A percentile compares a stretch with the other conserved stretches of the same genome.
Evolutionary conservation across 2,329 filamentous ascomycete genomes (phyloP).

Genomic region (Coniochaeta sp.): DNA sequence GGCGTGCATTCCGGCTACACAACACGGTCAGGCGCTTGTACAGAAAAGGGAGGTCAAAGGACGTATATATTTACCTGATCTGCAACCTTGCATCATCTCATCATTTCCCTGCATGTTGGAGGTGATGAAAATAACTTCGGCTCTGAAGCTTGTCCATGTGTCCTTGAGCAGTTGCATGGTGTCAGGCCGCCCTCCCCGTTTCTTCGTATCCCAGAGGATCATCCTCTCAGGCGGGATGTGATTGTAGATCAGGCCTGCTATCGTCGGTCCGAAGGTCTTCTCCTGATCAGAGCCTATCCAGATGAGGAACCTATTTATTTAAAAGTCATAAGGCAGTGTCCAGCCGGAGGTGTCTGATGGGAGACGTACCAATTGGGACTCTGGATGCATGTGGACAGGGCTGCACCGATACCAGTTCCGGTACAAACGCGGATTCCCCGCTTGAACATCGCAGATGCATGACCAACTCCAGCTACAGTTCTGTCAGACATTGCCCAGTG

Average conservation of each 20-base stretch:
- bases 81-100: slow-evolving; percentile 34
- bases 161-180: slow-evolving; percentile 28
- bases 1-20: slow-evolving; percentile 25
- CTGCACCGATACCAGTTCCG: slow-evolving; percentile 31
- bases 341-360: neutral
- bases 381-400: slow-evolving; percentile 33
- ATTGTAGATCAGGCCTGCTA: slow-evolving; percentile 27
- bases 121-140: slow-evolving; percentile 35
- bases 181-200: slow-evolving; percentile 30
- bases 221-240: slow-evolving; percentile 31
- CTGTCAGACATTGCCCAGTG: slow-evolving; percentile 3
- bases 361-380: slow-evolving; percentile 25
- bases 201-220: slow-evolving; percentile 34
- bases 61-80: slow-evolving; percentile 17
- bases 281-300: slow-evolving; percentile 35
- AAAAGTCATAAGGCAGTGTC: neutral
- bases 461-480: slow-evolving; percentile 29
- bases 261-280: slow-evolving; percentile 31
- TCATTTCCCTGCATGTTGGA: slow-evolving; percentile 32
- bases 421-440: slow-evolving; percentile 32
- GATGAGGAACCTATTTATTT: slow-evolving; percentile 29
- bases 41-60: too few relatives aligned
- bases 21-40: neutral
- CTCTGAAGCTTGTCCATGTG: slow-evolving; percentile 28
- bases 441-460: slow-evolving; percentile 34